Evolutionary conservation across 306 rosid species (phyloP), one percentile per base, ranked within the genome.

Genomic region (Fagus crenata): DNA sequence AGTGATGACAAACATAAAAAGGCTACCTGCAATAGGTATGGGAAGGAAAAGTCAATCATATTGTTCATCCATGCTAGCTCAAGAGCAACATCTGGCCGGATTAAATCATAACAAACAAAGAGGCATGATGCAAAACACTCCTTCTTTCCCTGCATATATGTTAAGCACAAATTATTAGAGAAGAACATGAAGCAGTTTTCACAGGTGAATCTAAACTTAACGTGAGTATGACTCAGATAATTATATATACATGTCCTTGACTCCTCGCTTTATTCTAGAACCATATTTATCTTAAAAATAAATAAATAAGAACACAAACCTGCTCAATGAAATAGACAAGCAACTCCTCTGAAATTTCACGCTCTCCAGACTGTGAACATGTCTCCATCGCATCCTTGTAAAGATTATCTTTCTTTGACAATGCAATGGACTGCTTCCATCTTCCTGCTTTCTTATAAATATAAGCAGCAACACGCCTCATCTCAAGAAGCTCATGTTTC

Each of bases 341-440:
- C 85, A 95, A 87, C 86, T 95, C 98, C 83, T 95, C 99, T 0
- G 99, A 98, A 77, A 95, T 96, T 89, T 92, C 97, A 11, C 98
- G 99, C 69, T 92, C 99, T 75, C 99, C 98, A 55, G 99, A 95
- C 77, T 95, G 99, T 0, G 99, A 95, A 42, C 98, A 97, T 3
- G 99, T 95, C 90, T 95, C 99, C 99, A 95, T 95, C 80, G 97
- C 96, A 85, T 95, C 99, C 85, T 91, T 95, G 99, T 95, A 92
- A 78, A 95, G 97, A 77, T 91, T 95, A 81, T 95, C 99, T 85
- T 95, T 92, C 97, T 95, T 95, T 53, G 99, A 95, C 88, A 95
- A 82, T 71, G 91, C 96, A 89, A 95, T 95, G 75, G 99, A 95
- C 84, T 95, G 99, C 93, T 92, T 95, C 99, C 99, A 95, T 80